Conservation (phyloP, 371 early-diverging fungal genomes). For the Mortierella sp. region DNA sequence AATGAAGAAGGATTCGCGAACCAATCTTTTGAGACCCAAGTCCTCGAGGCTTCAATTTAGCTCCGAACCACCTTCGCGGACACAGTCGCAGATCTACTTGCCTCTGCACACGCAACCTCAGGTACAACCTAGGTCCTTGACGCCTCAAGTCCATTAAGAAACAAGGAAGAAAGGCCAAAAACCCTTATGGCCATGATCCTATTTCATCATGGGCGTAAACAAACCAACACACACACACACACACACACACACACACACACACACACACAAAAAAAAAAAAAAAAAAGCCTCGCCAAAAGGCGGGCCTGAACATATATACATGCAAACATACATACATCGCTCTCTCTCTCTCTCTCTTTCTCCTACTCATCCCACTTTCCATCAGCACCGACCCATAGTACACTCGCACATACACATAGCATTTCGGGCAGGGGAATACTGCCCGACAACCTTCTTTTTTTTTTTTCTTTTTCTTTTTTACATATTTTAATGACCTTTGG, state of each 20-base stretch:
- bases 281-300: constrained; percentile 18
- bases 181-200: too few species aligned
- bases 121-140: neutral
- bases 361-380: too few species aligned
- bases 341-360: constrained; percentile 12
- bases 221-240: constrained; percentile 27
- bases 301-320: constrained; percentile 27
- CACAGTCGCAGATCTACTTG: neutral
- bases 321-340: constrained; percentile 31
- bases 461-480: constrained; percentile 4
- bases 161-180: too few species aligned
- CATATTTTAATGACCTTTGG: neutral
- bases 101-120: constrained; percentile 1
- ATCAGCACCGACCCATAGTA: constrained; percentile 17
- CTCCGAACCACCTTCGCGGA: neutral
- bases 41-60: neutral
- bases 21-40: neutral
- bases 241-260: constrained; percentile 34
- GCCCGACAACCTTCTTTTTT: neutral
- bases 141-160: too few species aligned
- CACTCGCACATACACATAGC: constrained; percentile 7
- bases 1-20: neutral
- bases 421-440: too few species aligned
- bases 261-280: too few species aligned
- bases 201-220: too few species aligned